These are phyloP conservation scores for Trichoderma sp. DNA, from an alignment of 2,329 filamentous ascomycete genomes.

Conservation along the genomic window DNA sequence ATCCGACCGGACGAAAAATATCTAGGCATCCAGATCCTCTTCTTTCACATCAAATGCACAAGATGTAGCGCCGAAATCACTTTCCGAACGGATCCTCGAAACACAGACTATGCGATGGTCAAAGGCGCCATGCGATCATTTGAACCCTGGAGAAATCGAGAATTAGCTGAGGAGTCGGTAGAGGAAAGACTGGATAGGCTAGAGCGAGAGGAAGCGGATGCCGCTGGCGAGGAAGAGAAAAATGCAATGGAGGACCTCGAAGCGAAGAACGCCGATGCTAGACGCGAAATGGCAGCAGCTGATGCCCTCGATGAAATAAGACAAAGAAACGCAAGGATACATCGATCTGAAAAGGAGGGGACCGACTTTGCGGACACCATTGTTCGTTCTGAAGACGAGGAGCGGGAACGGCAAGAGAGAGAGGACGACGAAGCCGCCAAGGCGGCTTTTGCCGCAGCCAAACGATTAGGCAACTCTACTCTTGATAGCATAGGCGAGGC, in stretches of 20 bases:
- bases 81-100: constrained; percentile 92
- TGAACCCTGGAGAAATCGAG: constrained; percentile 76
- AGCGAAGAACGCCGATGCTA: constrained; percentile 88
- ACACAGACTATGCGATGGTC: constrained; percentile 83
- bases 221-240: constrained; percentile 66
- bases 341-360: constrained; percentile 71
- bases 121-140: constrained; percentile 88
- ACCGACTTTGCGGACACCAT: constrained; percentile 61
- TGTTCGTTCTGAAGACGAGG: constrained; percentile 57
- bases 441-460: constrained; percentile 70
- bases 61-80: constrained; percentile 84
- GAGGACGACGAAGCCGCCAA: constrained; percentile 84
- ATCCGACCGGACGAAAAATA: constrained; percentile 87
- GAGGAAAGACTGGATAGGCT: constrained; percentile 84
- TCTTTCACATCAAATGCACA: constrained; percentile 83
- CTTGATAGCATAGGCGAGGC: background rate
- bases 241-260: constrained; percentile 96
- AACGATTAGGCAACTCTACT: constrained; percentile 43
- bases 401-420: constrained; percentile 66
- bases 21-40: constrained; percentile 81
- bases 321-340: constrained; percentile 84
- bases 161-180: constrained; percentile 73
- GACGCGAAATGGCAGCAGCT: constrained; percentile 93
- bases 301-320: constrained; percentile 95
- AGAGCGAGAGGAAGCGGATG: constrained; percentile 71